phyloP scores from a whole-genome alignment of 345 rosid species.

The Arabis hirsuta region DNA sequence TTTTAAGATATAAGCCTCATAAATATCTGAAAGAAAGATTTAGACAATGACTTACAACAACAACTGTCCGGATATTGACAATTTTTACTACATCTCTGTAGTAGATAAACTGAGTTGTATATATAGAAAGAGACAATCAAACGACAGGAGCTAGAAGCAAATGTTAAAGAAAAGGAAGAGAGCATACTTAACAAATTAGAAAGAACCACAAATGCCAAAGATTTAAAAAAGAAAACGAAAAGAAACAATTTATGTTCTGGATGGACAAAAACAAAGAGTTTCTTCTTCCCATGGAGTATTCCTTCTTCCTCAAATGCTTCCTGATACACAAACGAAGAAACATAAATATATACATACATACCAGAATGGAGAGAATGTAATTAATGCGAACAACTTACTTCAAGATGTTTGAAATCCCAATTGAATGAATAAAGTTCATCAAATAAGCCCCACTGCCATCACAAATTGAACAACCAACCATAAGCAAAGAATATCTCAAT shows the following conservation, averaged over 20 bases:
- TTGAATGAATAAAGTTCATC: slow-evolving; percentile 54
- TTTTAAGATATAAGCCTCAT: no score
- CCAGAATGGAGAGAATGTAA: neutral
- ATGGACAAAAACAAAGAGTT: slow-evolving; percentile 72
- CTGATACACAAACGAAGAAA: slow-evolving; percentile 40
- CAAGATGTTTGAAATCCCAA: slow-evolving; percentile 44
- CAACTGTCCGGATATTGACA: slow-evolving; percentile 60
- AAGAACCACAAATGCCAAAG: neutral
- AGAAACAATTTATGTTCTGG: slow-evolving; percentile 72
- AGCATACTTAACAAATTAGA: neutral
- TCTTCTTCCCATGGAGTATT: slow-evolving; percentile 60
- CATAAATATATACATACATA: neutral
- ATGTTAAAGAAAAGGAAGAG: neutral
- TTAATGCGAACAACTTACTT: no score
- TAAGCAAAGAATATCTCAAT: neutral
- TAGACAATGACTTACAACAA: slow-evolving; percentile 64
- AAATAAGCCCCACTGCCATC: slow-evolving; percentile 73
- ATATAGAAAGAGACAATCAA: neutral
- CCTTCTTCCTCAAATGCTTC: slow-evolving; percentile 90
- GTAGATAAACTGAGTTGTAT: slow-evolving; percentile 76
- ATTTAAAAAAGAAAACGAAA: neutral
- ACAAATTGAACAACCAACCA: neutral
- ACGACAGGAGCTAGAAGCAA: neutral
- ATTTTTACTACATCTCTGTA: slow-evolving; percentile 50
- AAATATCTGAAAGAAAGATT: no score